Conservation (phyloP, 495 filamentous ascomycete species). For the Neurospora cerealis region DNA sequence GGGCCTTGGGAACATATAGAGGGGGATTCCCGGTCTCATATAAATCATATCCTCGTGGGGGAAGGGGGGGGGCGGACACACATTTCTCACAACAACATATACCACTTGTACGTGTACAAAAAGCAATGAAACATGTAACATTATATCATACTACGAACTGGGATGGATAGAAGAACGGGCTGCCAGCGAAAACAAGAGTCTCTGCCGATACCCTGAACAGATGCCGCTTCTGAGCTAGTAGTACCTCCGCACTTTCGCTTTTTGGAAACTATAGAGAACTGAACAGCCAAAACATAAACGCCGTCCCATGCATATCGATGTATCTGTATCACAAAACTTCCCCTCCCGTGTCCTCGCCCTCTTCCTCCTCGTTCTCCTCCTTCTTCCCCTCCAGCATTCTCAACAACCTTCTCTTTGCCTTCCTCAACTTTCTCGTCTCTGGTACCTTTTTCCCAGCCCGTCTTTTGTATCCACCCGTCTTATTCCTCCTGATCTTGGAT, state of each 20-base stretch:
- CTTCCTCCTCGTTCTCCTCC: background rate
- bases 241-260: background rate
- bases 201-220: background rate
- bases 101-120: constrained; percentile 22
- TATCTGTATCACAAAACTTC: background rate
- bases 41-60: background rate
- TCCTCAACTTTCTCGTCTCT: background rate
- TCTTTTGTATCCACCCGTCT: background rate
- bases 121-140: constrained; percentile 23
- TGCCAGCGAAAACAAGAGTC: background rate
- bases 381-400: background rate
- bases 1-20: background rate
- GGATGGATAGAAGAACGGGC: background rate
- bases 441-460: background rate
- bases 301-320: background rate
- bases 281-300: background rate
- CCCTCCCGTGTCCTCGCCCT: background rate
- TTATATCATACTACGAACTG: constrained; percentile 7
- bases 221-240: too few species aligned
- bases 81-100: background rate
- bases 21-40: background rate
- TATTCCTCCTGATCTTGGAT: background rate
- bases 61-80: background rate
- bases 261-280: too few species aligned
- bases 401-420: background rate